Percentiles rank a stretch among this genome's conserved stretches.
Conservation (phyloP, 1,139 yeast genomes). For the Kluyveromyces sp. region DNA sequence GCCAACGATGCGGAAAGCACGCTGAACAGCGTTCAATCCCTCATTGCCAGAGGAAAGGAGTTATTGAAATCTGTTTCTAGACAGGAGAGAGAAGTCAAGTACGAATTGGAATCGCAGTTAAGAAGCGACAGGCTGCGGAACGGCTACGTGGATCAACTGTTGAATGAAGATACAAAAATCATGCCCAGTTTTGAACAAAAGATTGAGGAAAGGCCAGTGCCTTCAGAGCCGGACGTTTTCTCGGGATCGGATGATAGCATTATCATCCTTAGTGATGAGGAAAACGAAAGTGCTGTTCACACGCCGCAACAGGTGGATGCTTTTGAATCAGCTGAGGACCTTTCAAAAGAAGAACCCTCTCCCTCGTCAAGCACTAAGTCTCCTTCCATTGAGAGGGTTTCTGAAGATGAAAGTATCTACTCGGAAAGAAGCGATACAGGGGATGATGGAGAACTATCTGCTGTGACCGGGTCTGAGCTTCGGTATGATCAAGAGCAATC, state of each 20-base stretch:
- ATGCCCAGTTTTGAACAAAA: too few species aligned
- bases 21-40: constrained; percentile 46
- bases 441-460: neutral
- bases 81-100: constrained; percentile 35
- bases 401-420: neutral
- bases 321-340: neutral
- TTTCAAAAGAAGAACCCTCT: neutral
- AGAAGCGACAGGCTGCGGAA: constrained; percentile 5
- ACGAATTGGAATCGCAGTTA: constrained; percentile 32
- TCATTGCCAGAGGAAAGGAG: constrained; percentile 39
- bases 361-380: neutral
- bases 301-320: neutral
- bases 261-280: constrained; percentile 15
- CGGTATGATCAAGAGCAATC: neutral
- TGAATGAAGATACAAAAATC: neutral
- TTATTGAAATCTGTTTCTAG: constrained; percentile 37
- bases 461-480: neutral
- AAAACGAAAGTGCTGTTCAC: neutral
- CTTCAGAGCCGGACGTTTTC: too few species aligned
- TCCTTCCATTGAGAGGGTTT: neutral
- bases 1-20: constrained; percentile 33
- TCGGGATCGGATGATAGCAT: constrained; percentile 8
- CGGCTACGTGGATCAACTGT: constrained; percentile 8
- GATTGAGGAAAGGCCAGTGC: too few species aligned
- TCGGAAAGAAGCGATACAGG: neutral